Evolutionary conservation across 2,329 filamentous ascomycete genomes (phyloP).

Genomic region (Verticillium isaacii): DNA sequence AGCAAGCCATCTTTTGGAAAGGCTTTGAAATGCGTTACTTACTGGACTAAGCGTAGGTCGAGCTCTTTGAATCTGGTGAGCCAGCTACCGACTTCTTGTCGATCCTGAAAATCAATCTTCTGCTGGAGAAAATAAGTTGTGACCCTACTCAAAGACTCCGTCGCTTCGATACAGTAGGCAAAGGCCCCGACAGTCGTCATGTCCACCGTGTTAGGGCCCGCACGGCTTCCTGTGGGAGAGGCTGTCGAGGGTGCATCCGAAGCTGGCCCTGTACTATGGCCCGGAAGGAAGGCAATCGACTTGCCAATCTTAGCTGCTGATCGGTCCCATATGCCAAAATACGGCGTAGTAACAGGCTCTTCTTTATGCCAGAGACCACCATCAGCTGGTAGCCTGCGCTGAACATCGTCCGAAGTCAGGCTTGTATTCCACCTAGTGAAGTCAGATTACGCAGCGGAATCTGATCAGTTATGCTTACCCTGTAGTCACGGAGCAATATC

Average conservation of each 20-base stretch:
- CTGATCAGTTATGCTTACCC: constrained; percentile 7
- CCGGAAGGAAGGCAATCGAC: constrained; percentile 31
- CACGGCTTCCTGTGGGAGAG: not conserved
- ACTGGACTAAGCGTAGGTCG: constrained; percentile 38
- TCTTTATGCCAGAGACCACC: constrained; percentile 34
- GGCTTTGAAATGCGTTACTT: constrained; percentile 2
- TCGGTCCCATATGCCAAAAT: constrained; percentile 39
- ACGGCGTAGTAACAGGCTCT: constrained; percentile 33
- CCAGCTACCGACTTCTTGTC: constrained; percentile 36
- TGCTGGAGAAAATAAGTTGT: constrained; percentile 41
- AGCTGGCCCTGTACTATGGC: constrained; percentile 18
- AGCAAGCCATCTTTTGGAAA: not conserved
- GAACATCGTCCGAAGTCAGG: constrained; percentile 24
- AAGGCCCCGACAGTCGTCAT: constrained; percentile 38
- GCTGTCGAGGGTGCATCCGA: constrained; percentile 8
- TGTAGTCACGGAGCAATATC: constrained; percentile 18
- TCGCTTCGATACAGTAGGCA: constrained; percentile 41
- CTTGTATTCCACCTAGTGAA: constrained; percentile 23
- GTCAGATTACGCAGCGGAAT: constrained; percentile 7
- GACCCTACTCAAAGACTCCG: constrained; percentile 38
- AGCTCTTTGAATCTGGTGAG: constrained; percentile 42
- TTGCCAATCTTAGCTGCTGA: constrained; percentile 32
- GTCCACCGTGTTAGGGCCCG: constrained; percentile 13
- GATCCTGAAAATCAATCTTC: constrained; percentile 30
- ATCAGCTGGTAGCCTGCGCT: constrained; percentile 26